These are phyloP conservation scores for Besnoitia besnoiti DNA, from an alignment of 169 alveolate species.

Conservation along the genomic window DNA sequence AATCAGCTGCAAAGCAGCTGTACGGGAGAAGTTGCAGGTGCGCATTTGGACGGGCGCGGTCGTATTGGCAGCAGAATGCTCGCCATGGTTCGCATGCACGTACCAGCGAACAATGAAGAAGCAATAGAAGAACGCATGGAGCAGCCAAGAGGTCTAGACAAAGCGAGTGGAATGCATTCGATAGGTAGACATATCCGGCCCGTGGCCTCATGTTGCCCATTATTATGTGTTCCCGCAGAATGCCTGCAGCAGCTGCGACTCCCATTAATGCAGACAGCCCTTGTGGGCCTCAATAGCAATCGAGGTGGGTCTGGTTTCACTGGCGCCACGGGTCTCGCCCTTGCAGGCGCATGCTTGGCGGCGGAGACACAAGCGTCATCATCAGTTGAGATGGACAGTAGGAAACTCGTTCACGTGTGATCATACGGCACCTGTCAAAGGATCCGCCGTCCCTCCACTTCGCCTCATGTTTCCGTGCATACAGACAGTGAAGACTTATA, in stretches of 20 bases:
- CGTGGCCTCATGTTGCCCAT: not conserved
- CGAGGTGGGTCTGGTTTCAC: not conserved
- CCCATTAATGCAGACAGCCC: conserved; percentile 2
- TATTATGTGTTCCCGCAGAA: not conserved
- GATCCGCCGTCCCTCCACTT: not conserved
- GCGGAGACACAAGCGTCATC: not conserved
- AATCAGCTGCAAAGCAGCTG: not conserved
- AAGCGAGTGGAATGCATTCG: not conserved
- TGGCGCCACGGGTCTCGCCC: no score
- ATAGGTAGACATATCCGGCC: not conserved
- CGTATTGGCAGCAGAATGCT: not conserved
- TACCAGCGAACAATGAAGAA: not conserved
- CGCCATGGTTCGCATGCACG: not conserved
- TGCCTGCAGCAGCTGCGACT: conserved; percentile 3
- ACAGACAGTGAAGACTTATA: not conserved
- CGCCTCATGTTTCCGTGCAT: not conserved
- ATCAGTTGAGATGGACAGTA: not conserved
- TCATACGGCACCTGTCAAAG: not conserved
- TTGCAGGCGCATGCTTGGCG: not conserved
- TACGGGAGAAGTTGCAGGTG: not conserved
- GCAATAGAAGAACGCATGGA: not conserved
- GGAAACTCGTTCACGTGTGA: not conserved
- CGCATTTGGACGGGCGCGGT: not conserved
- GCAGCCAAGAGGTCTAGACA: not conserved
- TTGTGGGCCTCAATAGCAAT: not conserved